phyloP scores from a whole-genome alignment of 1,284 basidiomycete genomes.

The Uromyces viciae-fabae region DNA sequence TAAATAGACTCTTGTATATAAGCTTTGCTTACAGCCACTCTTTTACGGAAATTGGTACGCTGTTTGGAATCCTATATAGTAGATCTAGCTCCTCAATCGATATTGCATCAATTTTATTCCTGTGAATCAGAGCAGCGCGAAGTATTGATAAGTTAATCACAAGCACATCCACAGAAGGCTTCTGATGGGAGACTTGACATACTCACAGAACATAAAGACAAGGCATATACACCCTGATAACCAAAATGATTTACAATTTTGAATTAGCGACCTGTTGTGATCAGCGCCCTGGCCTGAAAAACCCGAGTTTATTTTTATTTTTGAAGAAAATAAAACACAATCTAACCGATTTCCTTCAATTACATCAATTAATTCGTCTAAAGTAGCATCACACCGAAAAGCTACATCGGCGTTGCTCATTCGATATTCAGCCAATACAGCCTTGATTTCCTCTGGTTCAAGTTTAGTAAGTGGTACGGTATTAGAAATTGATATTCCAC shows the following conservation, averaged over 20 bases:
- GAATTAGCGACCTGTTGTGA: background rate
- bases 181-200: background rate
- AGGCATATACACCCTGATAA: conserved; percentile 81
- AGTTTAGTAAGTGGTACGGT: conserved; percentile 96
- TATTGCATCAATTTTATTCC: conserved; percentile 85
- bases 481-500: conserved; percentile 86
- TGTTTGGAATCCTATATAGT: conserved; percentile 82
- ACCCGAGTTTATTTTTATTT: background rate
- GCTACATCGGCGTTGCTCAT: conserved; percentile 85
- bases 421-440: conserved; percentile 88
- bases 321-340: background rate
- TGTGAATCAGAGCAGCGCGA: conserved; percentile 49
- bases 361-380: conserved; percentile 96
- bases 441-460: conserved; percentile 91
- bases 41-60: conserved; percentile 85
- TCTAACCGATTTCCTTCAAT: conserved; percentile 80
- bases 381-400: conserved; percentile 87
- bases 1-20: background rate
- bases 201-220: conserved; percentile 69
- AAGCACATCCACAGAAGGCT: background rate
- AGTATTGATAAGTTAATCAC: background rate
- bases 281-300: background rate
- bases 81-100: conserved; percentile 98
- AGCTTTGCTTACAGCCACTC: conserved; percentile 67
- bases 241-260: conserved; percentile 45